Evolutionary conservation across 1,284 basidiomycete genomes (phyloP).

Genomic region (Athelia psychrophila): DNA sequence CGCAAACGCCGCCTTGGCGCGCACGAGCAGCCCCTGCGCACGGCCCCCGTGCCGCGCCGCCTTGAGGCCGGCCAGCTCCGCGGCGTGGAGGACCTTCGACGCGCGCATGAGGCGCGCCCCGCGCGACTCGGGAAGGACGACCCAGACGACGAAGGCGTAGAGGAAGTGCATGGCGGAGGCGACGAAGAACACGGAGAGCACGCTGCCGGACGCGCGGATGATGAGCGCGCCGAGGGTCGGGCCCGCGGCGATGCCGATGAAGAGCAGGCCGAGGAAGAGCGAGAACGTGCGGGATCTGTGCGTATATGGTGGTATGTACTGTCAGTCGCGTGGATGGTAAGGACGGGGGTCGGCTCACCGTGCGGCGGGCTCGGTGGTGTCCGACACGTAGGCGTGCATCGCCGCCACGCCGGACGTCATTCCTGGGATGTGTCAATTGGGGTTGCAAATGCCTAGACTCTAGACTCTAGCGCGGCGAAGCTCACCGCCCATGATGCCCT

Average conservation of each 20-base stretch:
- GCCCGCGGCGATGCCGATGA: slow-evolving; percentile 68
- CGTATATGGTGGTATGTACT: background rate
- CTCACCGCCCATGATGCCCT: slow-evolving; percentile 79
- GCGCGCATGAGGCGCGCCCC: slow-evolving; percentile 38
- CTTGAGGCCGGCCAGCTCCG: slow-evolving; percentile 18
- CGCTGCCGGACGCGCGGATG: slow-evolving; percentile 48
- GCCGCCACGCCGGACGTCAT: slow-evolving; percentile 14
- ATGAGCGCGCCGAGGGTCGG: slow-evolving; percentile 70
- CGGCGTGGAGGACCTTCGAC: slow-evolving; percentile 32
- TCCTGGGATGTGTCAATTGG: slow-evolving; percentile 11
- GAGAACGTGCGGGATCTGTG: slow-evolving; percentile 62
- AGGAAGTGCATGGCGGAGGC: slow-evolving; percentile 44
- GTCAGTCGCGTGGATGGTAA: no score
- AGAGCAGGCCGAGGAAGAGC: slow-evolving; percentile 57
- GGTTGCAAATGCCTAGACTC: no score
- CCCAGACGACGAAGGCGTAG: slow-evolving; percentile 49
- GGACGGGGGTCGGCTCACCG: slow-evolving; percentile 43
- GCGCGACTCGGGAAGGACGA: slow-evolving; percentile 78
- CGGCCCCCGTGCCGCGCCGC: slow-evolving; percentile 12
- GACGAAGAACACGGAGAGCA: slow-evolving; percentile 74
- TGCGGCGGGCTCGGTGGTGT: slow-evolving; percentile 46
- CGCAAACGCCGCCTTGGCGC: slow-evolving; percentile 38
- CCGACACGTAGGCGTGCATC: slow-evolving; percentile 62
- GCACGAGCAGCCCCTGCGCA: slow-evolving; percentile 14
- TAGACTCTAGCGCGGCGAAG: slow-evolving; percentile 2